Conservation (phyloP, 108 stramenopile genomes). For the Schizochytrium sp. region DNA sequence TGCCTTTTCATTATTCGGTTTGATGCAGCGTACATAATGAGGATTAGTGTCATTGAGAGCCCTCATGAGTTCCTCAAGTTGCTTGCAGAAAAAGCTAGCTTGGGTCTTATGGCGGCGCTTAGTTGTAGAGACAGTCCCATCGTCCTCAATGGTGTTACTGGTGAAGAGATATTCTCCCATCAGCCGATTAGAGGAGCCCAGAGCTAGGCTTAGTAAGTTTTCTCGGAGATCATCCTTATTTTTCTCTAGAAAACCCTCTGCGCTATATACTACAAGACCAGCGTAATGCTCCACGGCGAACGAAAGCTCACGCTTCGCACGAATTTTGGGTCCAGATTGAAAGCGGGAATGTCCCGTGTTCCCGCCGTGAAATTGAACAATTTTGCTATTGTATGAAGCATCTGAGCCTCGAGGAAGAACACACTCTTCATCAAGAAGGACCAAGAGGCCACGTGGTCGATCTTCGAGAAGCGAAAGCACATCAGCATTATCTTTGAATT, state of each 20-base stretch:
- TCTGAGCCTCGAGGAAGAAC: slow-evolving; percentile 66
- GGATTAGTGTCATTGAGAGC: slow-evolving; percentile 85
- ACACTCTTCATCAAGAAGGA: slow-evolving; percentile 71
- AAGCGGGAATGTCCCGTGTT: slow-evolving; percentile 70
- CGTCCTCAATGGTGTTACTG: slow-evolving; percentile 9
- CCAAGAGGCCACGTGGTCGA: slow-evolving; percentile 68
- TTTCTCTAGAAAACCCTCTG: slow-evolving; percentile 86
- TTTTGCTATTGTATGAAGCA: slow-evolving; percentile 60
- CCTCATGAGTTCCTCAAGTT: slow-evolving; percentile 84
- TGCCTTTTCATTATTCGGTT: slow-evolving; percentile 75
- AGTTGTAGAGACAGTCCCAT: background rate
- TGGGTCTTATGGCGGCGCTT: slow-evolving; percentile 64
- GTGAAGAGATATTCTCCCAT: slow-evolving; percentile 2
- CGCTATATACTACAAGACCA: slow-evolving; percentile 86
- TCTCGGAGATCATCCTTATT: slow-evolving; percentile 81
- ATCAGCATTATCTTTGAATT: slow-evolving; percentile 85
- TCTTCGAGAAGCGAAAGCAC: slow-evolving; percentile 84
- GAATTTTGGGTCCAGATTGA: slow-evolving; percentile 68
- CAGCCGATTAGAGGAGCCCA: background rate
- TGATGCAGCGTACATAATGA: slow-evolving; percentile 90
- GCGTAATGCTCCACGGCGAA: slow-evolving; percentile 92
- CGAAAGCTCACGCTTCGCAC: slow-evolving; percentile 75
- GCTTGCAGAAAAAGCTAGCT: slow-evolving; percentile 74
- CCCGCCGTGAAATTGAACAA: background rate
- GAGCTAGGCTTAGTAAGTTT: slow-evolving; percentile 61